Evolutionary conservation across 495 filamentous ascomycete species (phyloP).

Genomic region (Tuber magnatum): DNA sequence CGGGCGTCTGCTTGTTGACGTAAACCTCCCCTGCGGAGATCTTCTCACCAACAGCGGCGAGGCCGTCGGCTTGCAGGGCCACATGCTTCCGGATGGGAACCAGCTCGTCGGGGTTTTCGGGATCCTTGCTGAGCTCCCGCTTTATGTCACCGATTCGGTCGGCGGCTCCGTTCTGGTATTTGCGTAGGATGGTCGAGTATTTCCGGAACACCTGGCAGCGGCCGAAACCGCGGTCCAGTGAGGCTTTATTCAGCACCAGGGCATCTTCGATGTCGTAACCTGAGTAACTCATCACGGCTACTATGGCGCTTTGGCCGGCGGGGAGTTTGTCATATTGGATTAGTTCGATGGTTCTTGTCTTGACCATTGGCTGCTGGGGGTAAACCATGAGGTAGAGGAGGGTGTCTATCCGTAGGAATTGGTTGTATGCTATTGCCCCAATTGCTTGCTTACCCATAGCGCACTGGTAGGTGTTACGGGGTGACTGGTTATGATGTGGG

Average conservation of each 20-base stretch:
- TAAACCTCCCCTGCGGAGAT: constrained; percentile 70
- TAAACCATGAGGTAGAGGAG: constrained; percentile 95
- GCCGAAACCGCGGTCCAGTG: constrained; percentile 86
- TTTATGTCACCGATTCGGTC: constrained; percentile 62
- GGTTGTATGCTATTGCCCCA: constrained; percentile 93
- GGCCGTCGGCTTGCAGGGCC: constrained; percentile 67
- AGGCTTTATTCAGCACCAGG: constrained; percentile 91
- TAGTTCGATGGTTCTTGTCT: constrained; percentile 90
- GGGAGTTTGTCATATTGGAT: constrained; percentile 96
- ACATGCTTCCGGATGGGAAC: constrained; percentile 62
- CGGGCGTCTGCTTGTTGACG: constrained; percentile 76
- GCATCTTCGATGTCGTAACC: constrained; percentile 99
- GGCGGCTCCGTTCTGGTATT: constrained; percentile 69
- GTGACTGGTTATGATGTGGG: constrained; percentile 98
- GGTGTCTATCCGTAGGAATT: constrained; percentile 91
- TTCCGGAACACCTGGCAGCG: constrained; percentile 93
- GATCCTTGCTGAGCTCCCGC: constrained; percentile 46
- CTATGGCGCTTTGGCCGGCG: constrained; percentile 90
- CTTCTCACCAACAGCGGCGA: constrained; percentile 72
- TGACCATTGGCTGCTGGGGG: constrained; percentile 95
- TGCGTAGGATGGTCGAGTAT: constrained; percentile 66
- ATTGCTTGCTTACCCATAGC: constrained; percentile 99
- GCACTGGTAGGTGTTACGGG: constrained; percentile 97
- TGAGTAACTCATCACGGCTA: constrained; percentile 98
- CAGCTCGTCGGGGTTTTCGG: constrained; percentile 46